Conservation (phyloP, 768 basidiomycete species). For the Pleurotus giganteus region DNA sequence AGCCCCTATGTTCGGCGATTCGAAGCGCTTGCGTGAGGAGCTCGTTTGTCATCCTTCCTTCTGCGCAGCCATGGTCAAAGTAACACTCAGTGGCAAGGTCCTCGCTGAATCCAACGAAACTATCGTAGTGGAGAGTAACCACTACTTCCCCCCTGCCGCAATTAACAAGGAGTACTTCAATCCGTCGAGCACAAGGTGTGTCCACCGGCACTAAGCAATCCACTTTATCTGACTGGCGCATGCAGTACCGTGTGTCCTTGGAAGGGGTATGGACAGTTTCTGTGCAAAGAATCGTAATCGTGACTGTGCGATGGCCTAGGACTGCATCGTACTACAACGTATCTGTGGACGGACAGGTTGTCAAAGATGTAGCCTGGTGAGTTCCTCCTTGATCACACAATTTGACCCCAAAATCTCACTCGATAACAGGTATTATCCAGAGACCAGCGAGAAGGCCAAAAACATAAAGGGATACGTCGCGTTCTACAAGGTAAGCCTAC, state of each 20-base stretch:
- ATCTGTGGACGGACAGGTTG: constrained; percentile 40
- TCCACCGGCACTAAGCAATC: constrained; percentile 9
- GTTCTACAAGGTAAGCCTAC: constrained; percentile 64
- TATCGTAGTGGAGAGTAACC: constrained; percentile 61
- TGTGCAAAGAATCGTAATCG: background rate
- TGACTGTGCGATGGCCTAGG: constrained; percentile 27
- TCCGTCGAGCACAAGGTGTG: constrained; percentile 53
- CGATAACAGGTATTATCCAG: constrained; percentile 62
- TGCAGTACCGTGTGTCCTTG: constrained; percentile 57
- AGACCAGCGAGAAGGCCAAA: constrained; percentile 52
- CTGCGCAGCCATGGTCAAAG: constrained; percentile 41
- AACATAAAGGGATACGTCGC: constrained; percentile 68
- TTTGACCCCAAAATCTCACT: background rate
- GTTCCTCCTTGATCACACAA: constrained; percentile 15
- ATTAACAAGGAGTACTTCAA: constrained; percentile 45
- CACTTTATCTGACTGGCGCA: background rate
- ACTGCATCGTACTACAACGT: constrained; percentile 67
- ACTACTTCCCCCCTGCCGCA: constrained; percentile 67
- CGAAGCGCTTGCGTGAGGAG: too few relatives aligned
- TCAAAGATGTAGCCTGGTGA: constrained; percentile 69
- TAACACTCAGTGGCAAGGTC: constrained; percentile 42
- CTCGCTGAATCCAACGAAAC: constrained; percentile 61
- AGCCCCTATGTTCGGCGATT: too few relatives aligned
- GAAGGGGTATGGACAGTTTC: constrained; percentile 57
- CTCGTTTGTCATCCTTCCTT: too few relatives aligned